phyloP scores from a whole-genome alignment of 352 stramenopile species.

The Phytophthora tentaculata region DNA sequence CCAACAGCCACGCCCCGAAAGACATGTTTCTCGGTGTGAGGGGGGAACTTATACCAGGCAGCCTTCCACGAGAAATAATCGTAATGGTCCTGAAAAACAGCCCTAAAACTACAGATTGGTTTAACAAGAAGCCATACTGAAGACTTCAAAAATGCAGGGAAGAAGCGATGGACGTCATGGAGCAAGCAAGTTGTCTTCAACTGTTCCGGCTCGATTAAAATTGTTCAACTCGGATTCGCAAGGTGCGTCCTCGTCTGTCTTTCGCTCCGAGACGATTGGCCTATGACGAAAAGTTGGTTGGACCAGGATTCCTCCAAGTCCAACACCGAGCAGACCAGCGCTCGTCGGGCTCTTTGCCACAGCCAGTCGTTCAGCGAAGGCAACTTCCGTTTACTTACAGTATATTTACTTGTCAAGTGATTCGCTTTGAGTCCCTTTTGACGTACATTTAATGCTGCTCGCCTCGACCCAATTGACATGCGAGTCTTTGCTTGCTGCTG shows the following conservation, averaged over 20 bases:
- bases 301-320: conserved; percentile 10
- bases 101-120: not conserved
- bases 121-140: not conserved
- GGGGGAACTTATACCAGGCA: too few species aligned
- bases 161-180: not conserved
- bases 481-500: conserved; percentile 3
- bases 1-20: conserved; percentile 7
- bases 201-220: conserved; percentile 31
- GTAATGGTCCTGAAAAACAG: conserved; percentile 5
- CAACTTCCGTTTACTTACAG: not conserved
- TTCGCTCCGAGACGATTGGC: conserved; percentile 22
- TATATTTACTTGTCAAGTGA: not conserved
- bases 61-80: too few species aligned
- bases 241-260: conserved; percentile 31
- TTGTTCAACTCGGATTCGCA: conserved; percentile 14
- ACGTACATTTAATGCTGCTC: not conserved
- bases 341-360: not conserved
- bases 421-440: not conserved
- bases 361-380: conserved; percentile 14
- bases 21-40: conserved; percentile 2
- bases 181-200: conserved; percentile 25
- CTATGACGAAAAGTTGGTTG: conserved; percentile 20
- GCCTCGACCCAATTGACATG: not conserved
- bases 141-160: not conserved
- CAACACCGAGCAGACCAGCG: not conserved